These are phyloP conservation scores for Nicotiana tomentosiformis DNA, from an alignment of 257 asterid genomes.

Conservation along the genomic window DNA sequence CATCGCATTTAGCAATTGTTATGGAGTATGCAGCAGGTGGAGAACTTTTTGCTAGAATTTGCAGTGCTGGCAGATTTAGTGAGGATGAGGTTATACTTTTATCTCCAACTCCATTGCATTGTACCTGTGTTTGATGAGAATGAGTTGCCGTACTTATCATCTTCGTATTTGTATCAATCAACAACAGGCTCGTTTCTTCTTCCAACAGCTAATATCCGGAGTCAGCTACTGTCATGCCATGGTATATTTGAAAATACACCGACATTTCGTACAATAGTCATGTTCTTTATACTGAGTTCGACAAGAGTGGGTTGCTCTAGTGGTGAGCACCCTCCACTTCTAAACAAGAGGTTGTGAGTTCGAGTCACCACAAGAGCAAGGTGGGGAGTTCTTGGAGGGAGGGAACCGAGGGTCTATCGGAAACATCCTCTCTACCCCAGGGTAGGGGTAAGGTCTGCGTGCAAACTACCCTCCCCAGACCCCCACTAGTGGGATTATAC, in stretches of 20 bases:
- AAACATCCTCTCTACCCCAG: no score
- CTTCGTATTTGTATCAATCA: neutral
- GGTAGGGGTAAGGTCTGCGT: no score
- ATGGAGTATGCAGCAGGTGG: conserved; percentile 99
- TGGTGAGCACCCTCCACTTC: no score
- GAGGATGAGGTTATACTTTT: conserved; percentile 69
- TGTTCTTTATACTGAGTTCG: neutral
- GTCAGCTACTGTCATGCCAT: conserved; percentile 86
- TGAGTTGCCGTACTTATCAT: neutral
- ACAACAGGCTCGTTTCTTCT: conserved; percentile 86
- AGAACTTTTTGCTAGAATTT: conserved; percentile 88
- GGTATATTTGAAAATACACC: conserved; percentile 29
- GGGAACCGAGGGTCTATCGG: no score
- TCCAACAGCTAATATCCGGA: conserved; percentile 94
- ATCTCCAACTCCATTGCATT: neutral
- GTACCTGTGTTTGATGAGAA: neutral
- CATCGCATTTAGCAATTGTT: conserved; percentile 84
- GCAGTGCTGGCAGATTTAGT: conserved; percentile 95
- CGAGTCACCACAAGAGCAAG: no score
- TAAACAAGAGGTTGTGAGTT: no score
- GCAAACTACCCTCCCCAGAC: no score
- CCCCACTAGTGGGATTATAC: no score
- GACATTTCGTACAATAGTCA: neutral
- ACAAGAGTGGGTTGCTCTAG: no score
- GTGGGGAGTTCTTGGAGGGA: no score